Evolutionary conservation across 805 yeast species (phyloP), one percentile per base, ranked within the genome.

Genomic region (Saccharomycopsis amapae): DNA sequence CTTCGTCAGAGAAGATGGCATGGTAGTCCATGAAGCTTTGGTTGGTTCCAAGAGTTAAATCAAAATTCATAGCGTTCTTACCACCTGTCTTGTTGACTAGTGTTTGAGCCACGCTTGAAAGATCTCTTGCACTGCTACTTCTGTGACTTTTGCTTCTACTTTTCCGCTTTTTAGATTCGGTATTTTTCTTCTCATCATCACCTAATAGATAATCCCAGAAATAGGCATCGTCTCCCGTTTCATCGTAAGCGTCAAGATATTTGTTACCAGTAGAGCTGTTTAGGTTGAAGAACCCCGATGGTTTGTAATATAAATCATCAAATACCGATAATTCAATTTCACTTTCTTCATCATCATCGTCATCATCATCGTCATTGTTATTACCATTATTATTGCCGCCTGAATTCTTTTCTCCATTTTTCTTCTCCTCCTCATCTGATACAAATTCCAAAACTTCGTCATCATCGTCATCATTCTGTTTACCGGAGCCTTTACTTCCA

Each of bases 141-240:
- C 41, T 36, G 22, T 10, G 9, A n/a, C 34, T 23, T 28, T 28
- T 26, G 24, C 33, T 22, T 13, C 35, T 36, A n/a, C 12, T 25
- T 26, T 26, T 18, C 18, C 23, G 7, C 10, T 17, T 15, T 31
- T 28, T 36, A n/a, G 5, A 17, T 19, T 40, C 22, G 4, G 13
- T 12, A 31, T 31, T 30, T 18, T 13, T n/a, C 13, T 55, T 59
- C 28, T 62, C 68, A 17, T 59, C 58, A 6, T 75, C 67, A 19
- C 73, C 68, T 59, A 85, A 80, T 54, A 84, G 81, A 61, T 84
- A 83, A 58, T 81, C 81, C 80, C 88, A 77, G 34, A 85, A 65
- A 56, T 82, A 79, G 3, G 83, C 71, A 56, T 83, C 89, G 58
- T 80, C 88, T 23, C 76, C 80, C 34, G 74, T 77, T 25, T 42